phyloP scores from a whole-genome alignment of 805 yeast species.

The Starmerella davenportii region DNA sequence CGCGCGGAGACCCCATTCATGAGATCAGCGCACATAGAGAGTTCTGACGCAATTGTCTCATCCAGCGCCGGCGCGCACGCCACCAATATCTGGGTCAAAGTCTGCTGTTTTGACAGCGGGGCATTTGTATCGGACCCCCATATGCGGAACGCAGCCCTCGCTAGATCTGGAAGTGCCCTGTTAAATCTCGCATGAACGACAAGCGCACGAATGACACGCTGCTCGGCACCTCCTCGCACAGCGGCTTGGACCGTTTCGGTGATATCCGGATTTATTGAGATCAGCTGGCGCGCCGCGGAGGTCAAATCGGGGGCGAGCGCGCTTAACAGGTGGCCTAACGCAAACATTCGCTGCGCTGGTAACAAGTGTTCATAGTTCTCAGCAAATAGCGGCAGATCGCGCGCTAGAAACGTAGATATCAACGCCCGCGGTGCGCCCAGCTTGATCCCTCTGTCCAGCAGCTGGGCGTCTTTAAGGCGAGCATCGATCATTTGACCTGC shows the following conservation, averaged over 20 bases:
- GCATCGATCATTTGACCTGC: constrained; percentile 10
- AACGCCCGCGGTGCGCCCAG: constrained; percentile 16
- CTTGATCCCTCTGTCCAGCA: constrained; percentile 15
- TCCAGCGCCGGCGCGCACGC: constrained; percentile 20
- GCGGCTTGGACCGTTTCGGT: not conserved
- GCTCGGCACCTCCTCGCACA: not conserved
- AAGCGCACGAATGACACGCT: constrained; percentile 11
- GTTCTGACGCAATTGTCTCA: constrained; percentile 14
- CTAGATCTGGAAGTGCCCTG: constrained; percentile 1
- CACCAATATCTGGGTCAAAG: constrained; percentile 32
- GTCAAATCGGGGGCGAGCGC: constrained; percentile 5
- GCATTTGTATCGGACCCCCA: constrained; percentile 26
- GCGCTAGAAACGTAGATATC: constrained; percentile 4
- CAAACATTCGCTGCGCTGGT: constrained; percentile 9
- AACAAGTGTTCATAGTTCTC: constrained; percentile 4
- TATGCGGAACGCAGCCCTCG: constrained; percentile 7
- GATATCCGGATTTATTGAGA: not conserved
- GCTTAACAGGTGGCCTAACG: constrained; percentile 3
- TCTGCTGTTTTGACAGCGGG: constrained; percentile 30
- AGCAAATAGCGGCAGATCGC: not conserved
- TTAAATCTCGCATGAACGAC: constrained; percentile 11
- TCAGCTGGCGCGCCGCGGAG: constrained; percentile 4
- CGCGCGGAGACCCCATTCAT: constrained; percentile 36
- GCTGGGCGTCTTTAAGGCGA: constrained; percentile 1
- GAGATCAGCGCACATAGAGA: constrained; percentile 28